phyloP scores from a whole-genome alignment of 2,329 filamentous ascomycete species.

The Knufia fluminis region DNA sequence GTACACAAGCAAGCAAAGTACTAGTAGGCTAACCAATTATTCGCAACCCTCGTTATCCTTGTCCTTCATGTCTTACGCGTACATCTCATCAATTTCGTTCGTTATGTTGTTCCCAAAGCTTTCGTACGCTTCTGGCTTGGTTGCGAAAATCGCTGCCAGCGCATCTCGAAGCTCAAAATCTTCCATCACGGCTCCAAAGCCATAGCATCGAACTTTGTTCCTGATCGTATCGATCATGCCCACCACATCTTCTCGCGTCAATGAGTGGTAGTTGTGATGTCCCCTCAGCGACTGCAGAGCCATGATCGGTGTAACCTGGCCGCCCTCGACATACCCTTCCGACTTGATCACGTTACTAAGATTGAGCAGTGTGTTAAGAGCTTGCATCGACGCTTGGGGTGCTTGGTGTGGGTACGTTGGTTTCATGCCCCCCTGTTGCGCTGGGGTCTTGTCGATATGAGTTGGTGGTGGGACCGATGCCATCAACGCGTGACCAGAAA shows the following conservation, averaged over 20 bases:
- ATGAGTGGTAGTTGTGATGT: constrained; percentile 58
- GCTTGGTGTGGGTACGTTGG: constrained; percentile 59
- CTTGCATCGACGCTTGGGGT: constrained; percentile 56
- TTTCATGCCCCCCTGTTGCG: constrained; percentile 26
- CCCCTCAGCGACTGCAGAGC: constrained; percentile 75
- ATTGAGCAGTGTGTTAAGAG: constrained; percentile 72
- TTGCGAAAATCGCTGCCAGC: constrained; percentile 59
- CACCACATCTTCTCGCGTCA: constrained; percentile 61
- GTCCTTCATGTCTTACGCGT: constrained; percentile 1
- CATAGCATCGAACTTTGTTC: constrained; percentile 83
- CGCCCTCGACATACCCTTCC: constrained; percentile 54
- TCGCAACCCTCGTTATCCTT: not conserved
- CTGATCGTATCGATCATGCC: constrained; percentile 63
- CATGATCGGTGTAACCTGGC: constrained; percentile 80
- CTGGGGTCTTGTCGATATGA: constrained; percentile 46
- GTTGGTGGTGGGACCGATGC: constrained; percentile 72
- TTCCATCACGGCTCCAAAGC: constrained; percentile 63
- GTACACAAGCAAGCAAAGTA: not conserved
- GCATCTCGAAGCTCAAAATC: constrained; percentile 63
- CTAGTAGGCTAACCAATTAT: not conserved
- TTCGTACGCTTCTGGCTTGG: constrained; percentile 34
- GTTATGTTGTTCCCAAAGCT: constrained; percentile 16
- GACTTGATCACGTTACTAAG: constrained; percentile 74
- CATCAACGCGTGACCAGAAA: constrained; percentile 90
- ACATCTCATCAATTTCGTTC: constrained; percentile 22